A percentile compares a stretch with the other conserved stretches of the same genome.
Conservation (phyloP, 2,329 filamentous ascomycete species). For the Aureobasidium vineae region DNA sequence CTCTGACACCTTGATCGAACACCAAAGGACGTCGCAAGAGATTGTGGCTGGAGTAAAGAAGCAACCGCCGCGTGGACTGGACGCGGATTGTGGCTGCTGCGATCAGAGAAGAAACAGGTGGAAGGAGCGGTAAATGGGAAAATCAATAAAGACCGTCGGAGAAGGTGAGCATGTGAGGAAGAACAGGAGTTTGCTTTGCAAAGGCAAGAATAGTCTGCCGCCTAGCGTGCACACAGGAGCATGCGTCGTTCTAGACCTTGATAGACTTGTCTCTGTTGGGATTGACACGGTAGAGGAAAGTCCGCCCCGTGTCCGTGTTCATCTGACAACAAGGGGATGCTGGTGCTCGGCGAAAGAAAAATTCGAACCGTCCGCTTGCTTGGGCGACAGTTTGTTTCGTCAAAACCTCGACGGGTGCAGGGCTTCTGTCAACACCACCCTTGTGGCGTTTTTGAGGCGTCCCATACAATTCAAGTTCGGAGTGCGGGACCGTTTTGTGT, state of each 20-base stretch:
- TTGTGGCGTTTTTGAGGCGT: conserved; percentile 23
- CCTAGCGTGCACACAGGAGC: conserved; percentile 22
- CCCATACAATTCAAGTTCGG: conserved; percentile 6
- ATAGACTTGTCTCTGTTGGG: conserved; percentile 14
- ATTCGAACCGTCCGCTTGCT: neutral
- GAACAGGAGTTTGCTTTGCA: conserved; percentile 23
- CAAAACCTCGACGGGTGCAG: neutral
- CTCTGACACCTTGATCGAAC: conserved; percentile 13
- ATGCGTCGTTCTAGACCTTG: conserved; percentile 23
- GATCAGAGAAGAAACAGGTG: conserved; percentile 2
- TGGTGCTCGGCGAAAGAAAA: conserved; percentile 5
- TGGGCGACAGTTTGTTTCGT: neutral
- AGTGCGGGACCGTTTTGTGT: conserved; percentile 23
- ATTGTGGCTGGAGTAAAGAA: conserved; percentile 6
- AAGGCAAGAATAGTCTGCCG: conserved; percentile 18
- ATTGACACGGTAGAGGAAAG: conserved; percentile 4
- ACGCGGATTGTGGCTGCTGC: conserved; percentile 18
- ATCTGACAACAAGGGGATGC: conserved; percentile 17
- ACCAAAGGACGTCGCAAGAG: neutral
- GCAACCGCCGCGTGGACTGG: neutral
- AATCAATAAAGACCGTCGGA: conserved; percentile 6
- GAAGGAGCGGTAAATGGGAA: conserved; percentile 2
- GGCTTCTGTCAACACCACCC: neutral
- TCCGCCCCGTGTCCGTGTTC: conserved; percentile 1
- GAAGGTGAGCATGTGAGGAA: conserved; percentile 14